Conservation (phyloP, 2,329 filamentous ascomycete genomes). For the Hymenoscyphus salicellus region DNA sequence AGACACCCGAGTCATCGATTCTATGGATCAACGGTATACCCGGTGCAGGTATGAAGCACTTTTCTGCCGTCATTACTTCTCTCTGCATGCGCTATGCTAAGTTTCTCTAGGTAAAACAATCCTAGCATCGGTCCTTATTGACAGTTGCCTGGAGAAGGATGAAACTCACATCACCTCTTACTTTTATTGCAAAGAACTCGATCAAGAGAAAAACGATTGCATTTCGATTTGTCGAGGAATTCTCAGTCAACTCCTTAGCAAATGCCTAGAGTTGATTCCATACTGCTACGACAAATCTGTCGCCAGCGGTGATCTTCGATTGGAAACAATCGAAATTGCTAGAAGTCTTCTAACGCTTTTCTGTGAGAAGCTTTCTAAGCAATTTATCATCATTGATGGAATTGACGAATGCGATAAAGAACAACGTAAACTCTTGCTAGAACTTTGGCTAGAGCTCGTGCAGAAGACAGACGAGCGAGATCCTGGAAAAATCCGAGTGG, state of each 20-base stretch:
- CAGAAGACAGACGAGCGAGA: constrained; percentile 7
- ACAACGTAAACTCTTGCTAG: constrained; percentile 35
- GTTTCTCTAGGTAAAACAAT: constrained; percentile 39
- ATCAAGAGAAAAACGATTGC: constrained; percentile 36
- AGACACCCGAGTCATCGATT: constrained; percentile 26
- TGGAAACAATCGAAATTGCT: constrained; percentile 34
- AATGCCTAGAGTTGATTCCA: constrained; percentile 32
- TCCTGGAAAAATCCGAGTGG: constrained; percentile 27
- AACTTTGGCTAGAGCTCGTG: constrained; percentile 30
- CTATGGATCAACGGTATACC: constrained; percentile 43
- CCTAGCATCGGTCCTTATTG: constrained; percentile 40
- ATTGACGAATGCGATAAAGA: constrained; percentile 41
- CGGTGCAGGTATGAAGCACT: constrained; percentile 37
- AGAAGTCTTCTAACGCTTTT: constrained; percentile 33
- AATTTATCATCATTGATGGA: constrained; percentile 42
- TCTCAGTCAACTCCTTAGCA: constrained; percentile 37
- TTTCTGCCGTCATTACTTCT: neutral
- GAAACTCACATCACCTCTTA: constrained; percentile 28
- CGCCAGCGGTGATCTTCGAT: constrained; percentile 32
- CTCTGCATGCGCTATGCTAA: neutral
- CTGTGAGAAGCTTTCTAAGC: constrained; percentile 15
- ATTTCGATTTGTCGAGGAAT: constrained; percentile 35
- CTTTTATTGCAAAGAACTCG: constrained; percentile 42
- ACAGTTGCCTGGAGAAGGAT: constrained; percentile 28
- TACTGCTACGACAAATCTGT: constrained; percentile 38